Evolutionary conservation across 2,329 filamentous ascomycete genomes (phyloP), one percentile per base, ranked within the genome.

Genomic region (Talaromyces sp.): DNA sequence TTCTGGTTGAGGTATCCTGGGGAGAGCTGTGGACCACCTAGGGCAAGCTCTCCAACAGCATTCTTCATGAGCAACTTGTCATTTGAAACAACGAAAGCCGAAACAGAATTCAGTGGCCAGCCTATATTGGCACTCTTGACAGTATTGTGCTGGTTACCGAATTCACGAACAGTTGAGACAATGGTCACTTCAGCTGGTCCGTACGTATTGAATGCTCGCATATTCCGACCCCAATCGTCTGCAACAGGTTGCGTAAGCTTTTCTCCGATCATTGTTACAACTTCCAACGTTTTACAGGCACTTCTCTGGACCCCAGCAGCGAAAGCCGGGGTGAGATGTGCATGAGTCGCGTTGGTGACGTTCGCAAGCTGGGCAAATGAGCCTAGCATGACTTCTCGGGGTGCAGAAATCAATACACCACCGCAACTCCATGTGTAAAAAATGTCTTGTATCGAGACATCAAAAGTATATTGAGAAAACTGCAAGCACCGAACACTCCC

Each of bases 181-280:
- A 59, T 32, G 14, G 49, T 55, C 10, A n/a, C 31, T 38, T 59
- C 57, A 13, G 57, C 57, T 27, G 57, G 57, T 11, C 57, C 57
- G 53, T 78, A 79, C 1, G 71, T 70, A 58, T 78, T 77, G 62
- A 69, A 72, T 1, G 72, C 67, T n/a, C 68, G 62, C 60, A 75
- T 72, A 55, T 72, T 56, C 7, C 67, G 66, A 14, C 71, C 70
- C 77, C 77, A 79, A 41, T 73, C 70, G 58, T 75, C 71, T 9
- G 71, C 70, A 19, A 75, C 71, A 56, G 58, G 32, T 43, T 69
- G 69, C 4, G 70, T 67, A 41, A 75, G 52, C 56, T 70, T 72
- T 58, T 75, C 73, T 21, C 73, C 73, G 21, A 73, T 72, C 67
- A 73, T 72, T 11, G 70, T 72, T 5, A 75, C 64, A 10, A 74